Base-by-base conservation (phyloP, 2,329 filamentous ascomycete genomes). In the Dactylonectria estremocensis region DNA sequence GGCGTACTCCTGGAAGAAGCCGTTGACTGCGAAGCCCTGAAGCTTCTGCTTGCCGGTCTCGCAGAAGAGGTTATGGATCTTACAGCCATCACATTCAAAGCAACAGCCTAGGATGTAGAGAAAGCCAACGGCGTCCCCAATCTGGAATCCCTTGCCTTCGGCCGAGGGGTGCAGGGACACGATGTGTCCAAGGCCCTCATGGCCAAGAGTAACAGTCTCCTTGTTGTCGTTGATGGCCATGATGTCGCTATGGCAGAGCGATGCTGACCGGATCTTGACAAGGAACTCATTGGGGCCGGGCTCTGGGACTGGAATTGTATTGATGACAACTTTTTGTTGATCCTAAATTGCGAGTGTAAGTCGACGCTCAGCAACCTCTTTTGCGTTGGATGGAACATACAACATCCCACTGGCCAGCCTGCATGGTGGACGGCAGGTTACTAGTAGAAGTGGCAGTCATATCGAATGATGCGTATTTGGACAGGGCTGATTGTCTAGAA, bases 1-100 rank as follows among this genome's bases (percentile, higher is more conserved):
- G 1, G 81, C 81, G 71, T 86, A 86, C 73, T 86, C 83, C 20
- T 80, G 79, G 64, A 87, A 87, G 70, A 80, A 85, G 1, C 85
- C 85, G 68, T 84, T 81, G 0, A 74, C 78, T 0, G 74, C 78
- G 48, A 86, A 83, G 5, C 85, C 85, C 52, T 82, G 80, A 20
- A 85, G 74, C 40, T 78, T 75, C n/a, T 80, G 78, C 8, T 80
- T 80, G 9, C 80, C 66, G 4, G 63, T 79, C 58, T 80, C 76
- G 72, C 83, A 84, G 54, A 75, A 77, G 52, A 81, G 64, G 65
- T 85, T 84, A 68, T 84, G 83, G 2, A 83, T 73, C 77, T 79
- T 76, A 75, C 85, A 87, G 13, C 83, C 83, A 20, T 82, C 78
- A 72, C 85, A 87, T 59, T 82, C 80, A 66, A 84, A 83, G 69